Evolutionary conservation across 2,329 filamentous ascomycete genomes (phyloP).

Genomic region (Hymenoscyphus occultus): DNA sequence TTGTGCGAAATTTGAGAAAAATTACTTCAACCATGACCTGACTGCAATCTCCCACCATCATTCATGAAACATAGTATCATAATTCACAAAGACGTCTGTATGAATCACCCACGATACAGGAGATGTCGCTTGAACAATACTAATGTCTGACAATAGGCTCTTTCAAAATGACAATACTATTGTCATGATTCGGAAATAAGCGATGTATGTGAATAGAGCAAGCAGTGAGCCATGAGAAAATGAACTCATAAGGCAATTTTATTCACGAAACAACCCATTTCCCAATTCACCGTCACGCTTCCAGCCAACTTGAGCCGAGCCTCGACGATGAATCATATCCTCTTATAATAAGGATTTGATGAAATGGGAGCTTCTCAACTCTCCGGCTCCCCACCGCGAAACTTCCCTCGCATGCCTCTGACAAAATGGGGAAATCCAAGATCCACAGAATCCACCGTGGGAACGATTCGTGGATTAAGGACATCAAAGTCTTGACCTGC

Average conservation of each 20-base stretch:
- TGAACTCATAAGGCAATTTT: neutral
- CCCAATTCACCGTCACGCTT: neutral
- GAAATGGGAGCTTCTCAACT: neutral
- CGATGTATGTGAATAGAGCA: neutral
- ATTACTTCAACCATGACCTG: too few species aligned
- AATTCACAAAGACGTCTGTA: neutral
- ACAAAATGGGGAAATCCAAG: neutral
- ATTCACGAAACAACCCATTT: neutral
- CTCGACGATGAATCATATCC: neutral
- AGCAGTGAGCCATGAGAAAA: neutral
- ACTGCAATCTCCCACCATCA: too few species aligned
- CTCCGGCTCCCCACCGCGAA: neutral
- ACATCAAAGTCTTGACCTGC: conserved; percentile 23
- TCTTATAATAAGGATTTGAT: neutral
- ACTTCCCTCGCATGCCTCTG: neutral
- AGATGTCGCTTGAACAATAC: neutral
- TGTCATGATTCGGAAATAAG: neutral
- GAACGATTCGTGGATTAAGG: conserved; percentile 17
- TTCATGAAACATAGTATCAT: too few species aligned
- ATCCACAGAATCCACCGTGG: conserved; percentile 3
- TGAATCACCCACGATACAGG: neutral
- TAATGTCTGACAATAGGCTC: neutral
- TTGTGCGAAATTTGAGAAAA: too few species aligned
- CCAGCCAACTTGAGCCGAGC: neutral
- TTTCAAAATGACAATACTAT: neutral